Conservation (phyloP, 768 basidiomycete species). For the Tulasnella sp. region DNA sequence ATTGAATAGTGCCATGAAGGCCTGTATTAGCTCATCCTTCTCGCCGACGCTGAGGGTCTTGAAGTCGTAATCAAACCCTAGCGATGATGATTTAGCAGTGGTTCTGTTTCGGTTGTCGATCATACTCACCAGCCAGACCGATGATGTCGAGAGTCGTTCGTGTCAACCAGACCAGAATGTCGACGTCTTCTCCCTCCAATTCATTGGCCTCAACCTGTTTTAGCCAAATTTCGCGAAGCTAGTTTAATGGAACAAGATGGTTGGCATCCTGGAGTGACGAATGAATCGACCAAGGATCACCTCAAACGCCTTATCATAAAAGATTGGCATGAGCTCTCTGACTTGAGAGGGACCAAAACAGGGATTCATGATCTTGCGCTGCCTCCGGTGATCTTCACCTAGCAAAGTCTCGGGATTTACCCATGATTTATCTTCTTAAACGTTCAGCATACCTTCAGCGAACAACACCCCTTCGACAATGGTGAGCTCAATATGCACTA, state of each 20-base stretch:
- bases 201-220: neutral
- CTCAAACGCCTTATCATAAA: constrained; percentile 52
- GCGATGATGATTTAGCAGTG: neutral
- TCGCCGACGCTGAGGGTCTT: constrained; percentile 34
- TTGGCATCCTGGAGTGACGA: neutral
- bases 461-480: constrained; percentile 6
- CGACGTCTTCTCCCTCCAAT: neutral
- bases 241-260: neutral
- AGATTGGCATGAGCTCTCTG: constrained; percentile 53
- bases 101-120: neutral
- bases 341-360: constrained; percentile 61
- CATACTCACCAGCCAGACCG: constrained; percentile 31
- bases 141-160: constrained; percentile 32
- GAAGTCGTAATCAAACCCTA: constrained; percentile 38
- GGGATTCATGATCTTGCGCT: constrained; percentile 45
- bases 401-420: neutral
- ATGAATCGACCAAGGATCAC: constrained; percentile 45
- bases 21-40: constrained; percentile 36
- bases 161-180: neutral
- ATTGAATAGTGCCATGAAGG: constrained; percentile 34
- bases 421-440: too few species aligned
- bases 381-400: constrained; percentile 6
- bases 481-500: neutral
- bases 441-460: neutral
- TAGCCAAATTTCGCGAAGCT: constrained; percentile 14